Evolutionary conservation across 1,284 basidiomycete genomes (phyloP), one percentile per base, ranked within the genome.

Genomic region (Mycena citricolor): DNA sequence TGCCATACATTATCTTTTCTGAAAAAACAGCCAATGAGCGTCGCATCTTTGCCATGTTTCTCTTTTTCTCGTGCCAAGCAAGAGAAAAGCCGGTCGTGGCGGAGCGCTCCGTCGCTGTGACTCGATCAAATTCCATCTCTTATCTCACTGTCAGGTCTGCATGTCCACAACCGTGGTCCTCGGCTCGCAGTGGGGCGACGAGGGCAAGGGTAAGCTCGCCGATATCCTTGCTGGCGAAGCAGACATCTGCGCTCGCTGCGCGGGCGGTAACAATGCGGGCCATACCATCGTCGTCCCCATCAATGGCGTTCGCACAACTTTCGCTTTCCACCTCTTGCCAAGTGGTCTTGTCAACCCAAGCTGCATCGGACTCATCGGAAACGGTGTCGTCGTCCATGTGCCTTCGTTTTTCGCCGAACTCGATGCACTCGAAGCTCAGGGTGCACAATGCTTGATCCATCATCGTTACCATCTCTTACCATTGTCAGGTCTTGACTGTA

Each of bases 261-360:
- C 95, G 5, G 95, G 95, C 21, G 97, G 95, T 14, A 98, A 98
- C 74, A 99, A 99, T 64, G 95, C 95, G 31, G 97, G 95, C 5
- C 95, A 99, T 69, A 99, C 97, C 24, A 97, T 99, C 65, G 89
- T 99, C 54, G 91, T 87, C 28, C 85, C 89, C 34, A 73, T 78
- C 55, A 82, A 79, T 63, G 82, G 71, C 46, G 66, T 83, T 52
- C 81, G 82, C 65, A 92, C 81, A 57, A 94, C 86, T 19, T 98
- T 90, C 66, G 94, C 94, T 44, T 99, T 99, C 68, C 95, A 99
- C 73, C 73, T 98, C 13, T 74, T 99, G 22, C 97, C 97, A 2
- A 90, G 88, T 58, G 95, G 94, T 94, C 76, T 99, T 50, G 83
- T 98, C 58, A 98, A 98, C 69, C 83, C 88, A 1, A 74, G 77